Evolutionary conservation across 192 early-diverging fungal species (phyloP).

Genomic region (Backusella macrospora): DNA sequence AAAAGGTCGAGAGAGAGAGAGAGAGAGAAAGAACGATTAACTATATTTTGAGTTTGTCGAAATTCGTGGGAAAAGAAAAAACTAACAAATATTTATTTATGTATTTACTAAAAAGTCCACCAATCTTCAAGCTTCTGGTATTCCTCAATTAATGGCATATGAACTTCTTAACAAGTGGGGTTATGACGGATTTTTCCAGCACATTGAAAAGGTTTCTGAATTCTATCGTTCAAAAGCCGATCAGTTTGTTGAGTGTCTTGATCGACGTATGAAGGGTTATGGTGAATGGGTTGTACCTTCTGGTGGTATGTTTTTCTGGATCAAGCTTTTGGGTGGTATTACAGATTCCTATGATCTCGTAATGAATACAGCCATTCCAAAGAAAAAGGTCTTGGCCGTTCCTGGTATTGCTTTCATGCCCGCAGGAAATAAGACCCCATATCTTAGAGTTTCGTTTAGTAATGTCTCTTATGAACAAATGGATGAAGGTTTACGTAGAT

Average conservation of each 20-base stretch:
- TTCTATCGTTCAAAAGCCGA: constrained; percentile 79
- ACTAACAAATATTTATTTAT: neutral
- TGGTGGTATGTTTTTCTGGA: constrained; percentile 82
- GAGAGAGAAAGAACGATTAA: neutral
- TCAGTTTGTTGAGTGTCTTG: constrained; percentile 63
- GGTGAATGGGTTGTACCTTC: constrained; percentile 63
- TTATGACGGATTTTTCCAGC: constrained; percentile 74
- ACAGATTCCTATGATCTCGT: constrained; percentile 60
- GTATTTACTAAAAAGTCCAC: constrained; percentile 60
- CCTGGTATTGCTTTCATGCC: constrained; percentile 61
- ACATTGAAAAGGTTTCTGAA: constrained; percentile 65
- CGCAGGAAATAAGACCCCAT: constrained; percentile 51
- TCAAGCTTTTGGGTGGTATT: constrained; percentile 55
- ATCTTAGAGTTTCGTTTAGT: constrained; percentile 72
- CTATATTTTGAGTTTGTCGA: neutral
- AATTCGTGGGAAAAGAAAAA: neutral
- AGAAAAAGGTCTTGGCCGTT: constrained; percentile 68
- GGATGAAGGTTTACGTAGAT: constrained; percentile 61
- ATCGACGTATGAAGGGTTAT: constrained; percentile 61
- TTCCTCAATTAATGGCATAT: constrained; percentile 78
- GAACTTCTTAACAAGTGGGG: constrained; percentile 80
- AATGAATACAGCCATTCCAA: constrained; percentile 61
- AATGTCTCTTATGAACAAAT: constrained; percentile 64
- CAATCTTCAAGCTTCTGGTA: constrained; percentile 81
- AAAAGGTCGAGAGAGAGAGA: neutral